These are phyloP conservation scores for Pholiota molesta DNA, from an alignment of 768 basidiomycete species.

Conservation along the genomic window DNA sequence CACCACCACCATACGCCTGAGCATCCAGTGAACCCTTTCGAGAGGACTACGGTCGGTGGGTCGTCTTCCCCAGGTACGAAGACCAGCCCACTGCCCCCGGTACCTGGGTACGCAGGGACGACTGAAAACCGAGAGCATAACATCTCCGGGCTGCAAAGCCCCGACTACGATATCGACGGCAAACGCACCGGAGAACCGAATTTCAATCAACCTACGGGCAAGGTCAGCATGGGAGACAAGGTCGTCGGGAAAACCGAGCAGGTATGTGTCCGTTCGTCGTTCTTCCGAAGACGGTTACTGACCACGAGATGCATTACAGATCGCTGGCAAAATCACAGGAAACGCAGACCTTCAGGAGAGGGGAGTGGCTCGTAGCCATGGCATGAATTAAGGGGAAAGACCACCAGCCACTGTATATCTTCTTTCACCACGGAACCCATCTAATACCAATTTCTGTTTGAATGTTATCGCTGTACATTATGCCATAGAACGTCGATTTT, in stretches of 20 bases:
- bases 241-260: slow-evolving; percentile 60
- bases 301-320: slow-evolving; percentile 18
- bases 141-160: background rate
- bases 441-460: too few species aligned
- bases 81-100: background rate
- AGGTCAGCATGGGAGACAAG: slow-evolving; percentile 52
- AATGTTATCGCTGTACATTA: too few species aligned
- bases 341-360: slow-evolving; percentile 57
- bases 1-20: background rate
- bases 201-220: slow-evolving; percentile 37
- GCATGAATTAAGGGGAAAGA: background rate
- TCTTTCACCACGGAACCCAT: too few species aligned
- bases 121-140: background rate
- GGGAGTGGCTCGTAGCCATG: slow-evolving; percentile 48
- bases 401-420: too few species aligned
- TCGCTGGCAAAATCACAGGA: slow-evolving; percentile 49
- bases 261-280: slow-evolving; percentile 29
- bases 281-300: background rate
- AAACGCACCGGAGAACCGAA: background rate
- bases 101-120: slow-evolving; percentile 3
- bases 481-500: too few species aligned
- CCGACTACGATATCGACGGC: slow-evolving; percentile 3
- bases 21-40: background rate
- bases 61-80: background rate
- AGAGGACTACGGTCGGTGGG: background rate